Evolutionary conservation across 176 grass and related monocot genomes (phyloP).

Genomic region (Paspalum vaginatum): DNA sequence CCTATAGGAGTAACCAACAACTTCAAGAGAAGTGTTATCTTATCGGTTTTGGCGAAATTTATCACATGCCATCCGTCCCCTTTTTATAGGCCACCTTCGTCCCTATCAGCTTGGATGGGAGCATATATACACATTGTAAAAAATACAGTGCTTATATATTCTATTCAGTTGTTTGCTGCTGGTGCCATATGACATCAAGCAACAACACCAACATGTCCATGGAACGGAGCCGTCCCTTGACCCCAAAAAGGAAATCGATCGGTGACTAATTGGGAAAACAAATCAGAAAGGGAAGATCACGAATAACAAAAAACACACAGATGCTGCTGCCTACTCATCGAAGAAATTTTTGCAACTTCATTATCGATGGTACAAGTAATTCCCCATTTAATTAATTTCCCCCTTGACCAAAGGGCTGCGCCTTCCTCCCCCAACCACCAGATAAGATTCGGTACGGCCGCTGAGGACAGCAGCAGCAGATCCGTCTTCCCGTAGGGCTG

Average conservation of each 20-base stretch:
- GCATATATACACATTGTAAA: too few species aligned
- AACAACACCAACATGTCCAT: neutral
- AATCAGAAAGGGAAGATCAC: neutral
- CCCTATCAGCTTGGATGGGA: too few species aligned
- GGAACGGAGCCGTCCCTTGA: neutral
- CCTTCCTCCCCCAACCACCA: neutral
- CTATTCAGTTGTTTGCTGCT: neutral
- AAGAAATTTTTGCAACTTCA: neutral
- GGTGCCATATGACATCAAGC: slow-evolving; percentile 18
- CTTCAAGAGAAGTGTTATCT: neutral
- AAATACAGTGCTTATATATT: too few species aligned
- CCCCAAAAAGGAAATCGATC: neutral
- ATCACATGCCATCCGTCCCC: neutral
- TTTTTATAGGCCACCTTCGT: neutral
- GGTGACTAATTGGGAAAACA: neutral
- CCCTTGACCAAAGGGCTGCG: slow-evolving; percentile 27
- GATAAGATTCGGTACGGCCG: neutral
- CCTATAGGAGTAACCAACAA: neutral
- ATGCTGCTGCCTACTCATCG: too few species aligned
- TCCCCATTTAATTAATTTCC: neutral
- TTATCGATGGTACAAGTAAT: neutral
- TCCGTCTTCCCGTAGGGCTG: slow-evolving; percentile 10
- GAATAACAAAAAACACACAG: neutral
- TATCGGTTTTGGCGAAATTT: neutral
- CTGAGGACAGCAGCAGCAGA: slow-evolving; percentile 14